Conservation (phyloP, 2,329 filamentous ascomycete species). For the Microdochium nivale region DNA sequence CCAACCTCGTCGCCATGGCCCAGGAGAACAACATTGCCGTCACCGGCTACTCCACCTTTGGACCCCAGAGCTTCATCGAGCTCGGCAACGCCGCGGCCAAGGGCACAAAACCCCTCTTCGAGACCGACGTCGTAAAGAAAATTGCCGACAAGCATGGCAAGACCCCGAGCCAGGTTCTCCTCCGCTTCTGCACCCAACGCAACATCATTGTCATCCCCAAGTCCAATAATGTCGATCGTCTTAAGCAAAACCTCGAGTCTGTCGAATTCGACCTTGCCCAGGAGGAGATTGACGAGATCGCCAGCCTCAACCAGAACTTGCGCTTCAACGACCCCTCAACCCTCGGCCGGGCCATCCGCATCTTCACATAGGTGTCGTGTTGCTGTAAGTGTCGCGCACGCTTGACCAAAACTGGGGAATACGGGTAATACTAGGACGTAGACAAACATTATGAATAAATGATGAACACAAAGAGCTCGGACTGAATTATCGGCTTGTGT, state of each 20-base stretch:
- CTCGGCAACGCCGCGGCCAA: conserved; percentile 14
- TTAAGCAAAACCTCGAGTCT: conserved; percentile 46
- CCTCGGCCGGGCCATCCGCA: conserved; percentile 14
- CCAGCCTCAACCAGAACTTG: conserved; percentile 36
- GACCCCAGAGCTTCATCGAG: conserved; percentile 36
- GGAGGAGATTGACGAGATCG: conserved; percentile 46
- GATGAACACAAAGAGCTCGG: too few relatives aligned
- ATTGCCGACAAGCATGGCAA: conserved; percentile 47
- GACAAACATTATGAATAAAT: background rate
- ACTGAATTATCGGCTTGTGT: too few relatives aligned
- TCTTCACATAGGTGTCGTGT: conserved; percentile 15
- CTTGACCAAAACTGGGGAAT: background rate
- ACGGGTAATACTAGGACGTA: background rate
- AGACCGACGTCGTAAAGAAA: conserved; percentile 33
- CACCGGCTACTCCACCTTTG: conserved; percentile 58
- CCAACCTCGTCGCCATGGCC: conserved; percentile 43
- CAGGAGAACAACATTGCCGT: conserved; percentile 47
- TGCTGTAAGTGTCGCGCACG: background rate
- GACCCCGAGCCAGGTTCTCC: conserved; percentile 54
- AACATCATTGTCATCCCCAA: conserved; percentile 54
- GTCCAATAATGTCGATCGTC: conserved; percentile 41
- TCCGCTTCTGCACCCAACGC: conserved; percentile 58
- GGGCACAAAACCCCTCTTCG: conserved; percentile 19
- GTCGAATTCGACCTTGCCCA: conserved; percentile 41
- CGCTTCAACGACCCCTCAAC: conserved; percentile 47